Percentiles rank a stretch among this genome's conserved stretches.
Conservation (phyloP, 2,329 filamentous ascomycete species). For the Venturia asperata region DNA sequence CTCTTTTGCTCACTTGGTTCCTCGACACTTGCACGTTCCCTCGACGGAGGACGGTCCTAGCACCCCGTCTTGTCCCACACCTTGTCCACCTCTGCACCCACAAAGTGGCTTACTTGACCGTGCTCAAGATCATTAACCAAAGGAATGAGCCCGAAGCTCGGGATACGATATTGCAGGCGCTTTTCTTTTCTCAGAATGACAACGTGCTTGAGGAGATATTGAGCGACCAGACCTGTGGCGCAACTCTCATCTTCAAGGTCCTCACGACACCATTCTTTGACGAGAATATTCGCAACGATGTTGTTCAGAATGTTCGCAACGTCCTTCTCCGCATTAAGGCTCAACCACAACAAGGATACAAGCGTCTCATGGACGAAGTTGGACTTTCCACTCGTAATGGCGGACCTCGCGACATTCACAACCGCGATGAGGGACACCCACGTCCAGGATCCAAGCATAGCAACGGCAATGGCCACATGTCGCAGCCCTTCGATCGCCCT, state of each 20-base stretch:
- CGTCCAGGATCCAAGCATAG: slow-evolving; percentile 31
- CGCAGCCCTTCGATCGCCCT: slow-evolving; percentile 30
- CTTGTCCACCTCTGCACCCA: slow-evolving; percentile 94
- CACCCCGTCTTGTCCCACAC: slow-evolving; percentile 85
- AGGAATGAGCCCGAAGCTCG: slow-evolving; percentile 88
- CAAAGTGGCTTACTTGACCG: slow-evolving; percentile 95
- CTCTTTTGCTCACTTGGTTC: slow-evolving; percentile 92
- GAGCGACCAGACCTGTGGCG: slow-evolving; percentile 82
- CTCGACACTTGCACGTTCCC: slow-evolving; percentile 96
- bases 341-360: slow-evolving; percentile 91
- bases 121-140: slow-evolving; percentile 97
- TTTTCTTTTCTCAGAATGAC: slow-evolving; percentile 88
- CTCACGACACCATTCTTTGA: slow-evolving; percentile 96
- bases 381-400: slow-evolving; percentile 61
- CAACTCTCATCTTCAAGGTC: slow-evolving; percentile 97
- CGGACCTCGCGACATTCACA: slow-evolving; percentile 24
- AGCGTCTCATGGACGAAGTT: slow-evolving; percentile 97
- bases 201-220: slow-evolving; percentile 84
- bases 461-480: slow-evolving; percentile 28
- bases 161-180: slow-evolving; percentile 78
- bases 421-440: slow-evolving; percentile 20
- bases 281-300: slow-evolving; percentile 77
- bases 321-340: slow-evolving; percentile 87
- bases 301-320: slow-evolving; percentile 85
- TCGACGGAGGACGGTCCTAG: slow-evolving; percentile 79